phyloP scores from a whole-genome alignment of 108 stramenopile species.

The Cyclotella sp. region DNA sequence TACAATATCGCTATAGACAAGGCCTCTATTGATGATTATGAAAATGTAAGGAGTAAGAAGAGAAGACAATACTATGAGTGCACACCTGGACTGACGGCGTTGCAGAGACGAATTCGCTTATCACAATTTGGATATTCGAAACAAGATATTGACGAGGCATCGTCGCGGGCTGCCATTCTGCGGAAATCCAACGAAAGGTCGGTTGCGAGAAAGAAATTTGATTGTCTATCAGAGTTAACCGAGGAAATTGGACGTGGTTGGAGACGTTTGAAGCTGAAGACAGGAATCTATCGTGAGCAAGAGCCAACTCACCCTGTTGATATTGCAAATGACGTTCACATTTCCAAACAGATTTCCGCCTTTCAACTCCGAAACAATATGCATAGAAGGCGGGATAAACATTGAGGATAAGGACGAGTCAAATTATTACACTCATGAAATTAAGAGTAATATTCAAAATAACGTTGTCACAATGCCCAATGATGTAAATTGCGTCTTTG shows the following conservation, averaged over 20 bases:
- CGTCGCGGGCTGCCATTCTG: neutral
- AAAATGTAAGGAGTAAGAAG: neutral
- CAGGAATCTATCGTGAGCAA: neutral
- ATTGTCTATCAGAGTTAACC: neutral
- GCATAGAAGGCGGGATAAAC: too few species aligned
- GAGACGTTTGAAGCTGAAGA: neutral
- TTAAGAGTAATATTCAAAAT: too few species aligned
- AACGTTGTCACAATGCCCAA: too few species aligned
- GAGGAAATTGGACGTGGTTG: neutral
- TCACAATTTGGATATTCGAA: conserved; percentile 1
- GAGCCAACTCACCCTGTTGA: neutral
- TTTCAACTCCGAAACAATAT: too few species aligned
- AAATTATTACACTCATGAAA: too few species aligned
- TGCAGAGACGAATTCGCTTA: conserved; percentile 3
- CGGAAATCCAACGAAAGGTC: neutral
- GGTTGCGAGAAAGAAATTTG: neutral
- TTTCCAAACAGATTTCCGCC: too few species aligned
- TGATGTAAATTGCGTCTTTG: too few species aligned
- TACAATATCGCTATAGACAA: neutral
- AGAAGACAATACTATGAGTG: neutral
- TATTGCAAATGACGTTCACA: neutral
- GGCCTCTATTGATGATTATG: neutral
- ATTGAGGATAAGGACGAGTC: too few species aligned
- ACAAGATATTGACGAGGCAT: conserved; percentile 6
- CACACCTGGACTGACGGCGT: neutral